Percentiles rank a stretch among this genome's conserved stretches.
Evolutionary conservation across 2,329 filamentous ascomycete genomes (phyloP).

Genomic region (Endocalyx cinctus): DNA sequence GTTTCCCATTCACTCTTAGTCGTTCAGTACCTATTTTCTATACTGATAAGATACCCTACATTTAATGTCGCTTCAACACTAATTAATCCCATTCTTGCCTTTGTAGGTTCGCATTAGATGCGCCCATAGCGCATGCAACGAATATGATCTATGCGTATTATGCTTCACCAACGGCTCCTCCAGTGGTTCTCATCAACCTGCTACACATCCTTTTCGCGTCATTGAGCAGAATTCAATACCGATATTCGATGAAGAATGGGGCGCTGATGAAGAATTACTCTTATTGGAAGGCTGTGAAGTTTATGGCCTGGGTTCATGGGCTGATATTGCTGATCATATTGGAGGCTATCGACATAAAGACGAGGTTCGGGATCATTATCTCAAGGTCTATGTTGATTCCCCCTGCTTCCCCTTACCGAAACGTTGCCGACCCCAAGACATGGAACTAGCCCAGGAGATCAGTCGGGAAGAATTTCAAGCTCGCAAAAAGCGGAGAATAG

Average conservation of each 20-base stretch:
- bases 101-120: slow-evolving; percentile 95
- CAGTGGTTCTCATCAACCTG: slow-evolving; percentile 80
- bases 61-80: too few relatives aligned
- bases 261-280: slow-evolving; percentile 92
- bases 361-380: slow-evolving; percentile 92
- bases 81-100: too few relatives aligned
- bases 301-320: slow-evolving; percentile 95
- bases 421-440: slow-evolving; percentile 78
- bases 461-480: slow-evolving; percentile 90
- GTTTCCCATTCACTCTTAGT: too few relatives aligned
- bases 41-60: too few relatives aligned
- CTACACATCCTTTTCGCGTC: slow-evolving; percentile 82
- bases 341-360: slow-evolving; percentile 92
- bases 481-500: slow-evolving; percentile 87
- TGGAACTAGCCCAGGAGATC: slow-evolving; percentile 70
- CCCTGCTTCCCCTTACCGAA: slow-evolving; percentile 80
- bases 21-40: too few relatives aligned
- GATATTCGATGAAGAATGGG: slow-evolving; percentile 93
- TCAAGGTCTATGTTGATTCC: slow-evolving; percentile 81
- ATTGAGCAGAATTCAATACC: slow-evolving; percentile 98
- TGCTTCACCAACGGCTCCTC: slow-evolving; percentile 83
- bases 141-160: slow-evolving; percentile 94
- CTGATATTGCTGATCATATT: slow-evolving; percentile 96
- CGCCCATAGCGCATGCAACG: slow-evolving; percentile 74
- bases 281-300: slow-evolving; percentile 91